These are phyloP conservation scores for Colletotrichum ledebouriae DNA, from an alignment of 2,329 filamentous ascomycete species.

Conservation along the genomic window DNA sequence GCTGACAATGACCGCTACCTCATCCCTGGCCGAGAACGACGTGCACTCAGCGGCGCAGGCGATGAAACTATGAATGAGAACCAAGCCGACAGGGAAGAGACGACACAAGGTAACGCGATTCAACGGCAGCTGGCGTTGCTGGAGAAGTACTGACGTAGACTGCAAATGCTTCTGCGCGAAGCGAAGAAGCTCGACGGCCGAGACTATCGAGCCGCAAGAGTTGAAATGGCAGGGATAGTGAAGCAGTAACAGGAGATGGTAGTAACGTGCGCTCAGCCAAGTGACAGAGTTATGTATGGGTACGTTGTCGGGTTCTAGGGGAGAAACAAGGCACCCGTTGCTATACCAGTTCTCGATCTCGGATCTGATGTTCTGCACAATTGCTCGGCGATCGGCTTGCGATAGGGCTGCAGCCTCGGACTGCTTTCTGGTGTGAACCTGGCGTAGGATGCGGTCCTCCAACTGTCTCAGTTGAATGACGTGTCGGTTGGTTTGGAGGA, in stretches of 20 bases:
- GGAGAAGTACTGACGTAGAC: constrained; percentile 55
- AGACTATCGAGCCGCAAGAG: constrained; percentile 49
- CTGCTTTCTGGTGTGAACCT: constrained; percentile 52
- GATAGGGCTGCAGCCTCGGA: constrained; percentile 49
- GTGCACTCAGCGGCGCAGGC: constrained; percentile 46
- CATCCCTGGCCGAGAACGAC: constrained; percentile 52
- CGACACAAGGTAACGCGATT: constrained; percentile 59
- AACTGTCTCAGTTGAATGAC: constrained; percentile 60
- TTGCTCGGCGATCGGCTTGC: constrained; percentile 50
- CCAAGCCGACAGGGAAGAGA: constrained; percentile 53
- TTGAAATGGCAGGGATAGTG: constrained; percentile 60
- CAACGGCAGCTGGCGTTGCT: constrained; percentile 58
- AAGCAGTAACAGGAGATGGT: constrained; percentile 58
- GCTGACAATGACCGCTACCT: constrained; percentile 50
- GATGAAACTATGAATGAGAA: constrained; percentile 56
- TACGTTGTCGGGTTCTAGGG: constrained; percentile 58
- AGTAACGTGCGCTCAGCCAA: constrained; percentile 59
- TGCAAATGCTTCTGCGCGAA: constrained; percentile 59
- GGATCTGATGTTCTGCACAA: constrained; percentile 53
- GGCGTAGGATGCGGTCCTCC: constrained; percentile 56
- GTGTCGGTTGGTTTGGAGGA: constrained; percentile 60
- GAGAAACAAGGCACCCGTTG: constrained; percentile 59
- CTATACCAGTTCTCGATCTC: constrained; percentile 63
- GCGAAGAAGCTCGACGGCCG: constrained; percentile 52
- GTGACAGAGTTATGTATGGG: constrained; percentile 60